Evolutionary conservation across 208 protist species (phyloP), one percentile per base, ranked within the genome.

Genomic region (Plasmodiophora brassicae): DNA sequence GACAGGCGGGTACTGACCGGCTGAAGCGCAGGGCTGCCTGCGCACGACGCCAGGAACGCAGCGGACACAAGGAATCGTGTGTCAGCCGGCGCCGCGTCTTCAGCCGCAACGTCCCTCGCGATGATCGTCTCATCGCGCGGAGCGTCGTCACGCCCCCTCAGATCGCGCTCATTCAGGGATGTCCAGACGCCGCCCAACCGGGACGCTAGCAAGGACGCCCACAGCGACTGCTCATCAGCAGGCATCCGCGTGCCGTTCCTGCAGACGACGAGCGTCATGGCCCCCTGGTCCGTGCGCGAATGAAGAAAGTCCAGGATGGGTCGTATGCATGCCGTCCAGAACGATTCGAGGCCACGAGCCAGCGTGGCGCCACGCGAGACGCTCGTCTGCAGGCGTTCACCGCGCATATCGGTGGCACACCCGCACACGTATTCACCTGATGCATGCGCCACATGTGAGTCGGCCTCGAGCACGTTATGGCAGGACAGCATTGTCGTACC

Each of bases 391-490:
- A 78, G 65, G 41, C 65, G 65, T 78, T 78, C 65, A 38, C 65
- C 65, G 20, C 65, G 5, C 65, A 78, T 78, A 78, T 78, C 65
- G 5, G 65, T 78, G 32, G 65, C 65, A 78, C 65, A 78, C 10
- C 65, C 65, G n/a, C 32, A n/a, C 32, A 78, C n/a, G 32, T 38
- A 78, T 78, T 78, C 14, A n/a, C n/a, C n/a, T n/a, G n/a, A n/a
- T n/a, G n/a, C n/a, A n/a, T n/a, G n/a, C n/a, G n/a, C n/a, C n/a
- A n/a, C n/a, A n/a, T n/a, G n/a, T n/a, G n/a, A n/a, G 32, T 78
- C 14, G 41, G 32, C 14, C 20, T 38, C 14, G n/a, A n/a, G 10
- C 32, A 32, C 65, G 5, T 32, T 8, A n/a, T n/a, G n/a, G n/a
- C n/a, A n/a, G n/a, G n/a, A n/a, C n/a, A n/a, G n/a, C n/a, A n/a